A percentile compares a stretch with the other conserved stretches of the same genome.
phyloP scores from a whole-genome alignment of 306 rosid genomes.

The Notholithocarpus densiflorus region DNA sequence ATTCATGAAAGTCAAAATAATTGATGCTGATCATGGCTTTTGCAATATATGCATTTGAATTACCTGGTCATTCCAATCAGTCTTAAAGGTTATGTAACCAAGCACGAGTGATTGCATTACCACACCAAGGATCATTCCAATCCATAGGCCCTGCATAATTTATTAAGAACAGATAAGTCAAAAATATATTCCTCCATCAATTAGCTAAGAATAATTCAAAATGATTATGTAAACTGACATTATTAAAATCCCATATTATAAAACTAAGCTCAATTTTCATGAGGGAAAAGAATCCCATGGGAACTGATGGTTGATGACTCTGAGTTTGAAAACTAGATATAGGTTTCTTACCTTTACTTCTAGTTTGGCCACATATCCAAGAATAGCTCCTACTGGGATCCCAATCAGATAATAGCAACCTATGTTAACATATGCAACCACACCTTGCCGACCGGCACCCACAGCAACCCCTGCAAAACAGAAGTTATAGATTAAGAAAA shows the following conservation, averaged over 20 bases:
- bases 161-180: not conserved
- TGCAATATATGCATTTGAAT: not conserved
- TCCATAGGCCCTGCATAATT: not conserved
- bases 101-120: not conserved
- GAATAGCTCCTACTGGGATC: constrained; percentile 39
- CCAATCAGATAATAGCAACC: constrained; percentile 48
- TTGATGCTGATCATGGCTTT: not conserved
- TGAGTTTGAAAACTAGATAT: not conserved
- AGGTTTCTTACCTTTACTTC: constrained; percentile 34
- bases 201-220: not conserved
- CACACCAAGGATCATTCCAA: not conserved
- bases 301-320: not conserved
- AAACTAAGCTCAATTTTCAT: not conserved
- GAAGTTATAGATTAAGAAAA: not conserved
- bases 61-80: constrained; percentile 1
- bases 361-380: constrained; percentile 28
- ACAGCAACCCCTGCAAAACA: constrained; percentile 45
- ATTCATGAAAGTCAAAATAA: not conserved
- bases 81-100: not conserved
- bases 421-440: constrained; percentile 47
- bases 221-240: not conserved
- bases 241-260: not conserved
- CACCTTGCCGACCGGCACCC: constrained; percentile 55
- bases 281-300: not conserved
- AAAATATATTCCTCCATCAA: not conserved